Evolutionary conservation across 2,329 filamentous ascomycete species (phyloP).

Genomic region (Aspergillus sclerotialis): DNA sequence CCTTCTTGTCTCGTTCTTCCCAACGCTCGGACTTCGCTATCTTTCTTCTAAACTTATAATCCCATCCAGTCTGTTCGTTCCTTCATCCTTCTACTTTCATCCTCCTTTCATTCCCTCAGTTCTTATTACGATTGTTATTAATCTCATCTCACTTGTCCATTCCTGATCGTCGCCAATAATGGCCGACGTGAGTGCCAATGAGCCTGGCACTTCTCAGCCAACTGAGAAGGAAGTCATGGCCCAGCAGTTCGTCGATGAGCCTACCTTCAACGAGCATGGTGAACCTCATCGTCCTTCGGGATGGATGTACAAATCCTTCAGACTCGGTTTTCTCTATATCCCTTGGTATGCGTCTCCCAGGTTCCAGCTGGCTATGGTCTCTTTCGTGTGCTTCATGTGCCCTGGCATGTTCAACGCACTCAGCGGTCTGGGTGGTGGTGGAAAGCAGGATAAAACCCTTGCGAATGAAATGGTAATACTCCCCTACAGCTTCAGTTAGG

Average conservation of each 20-base stretch:
- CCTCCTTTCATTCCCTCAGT: neutral
- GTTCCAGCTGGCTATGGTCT: slow-evolving; percentile 60
- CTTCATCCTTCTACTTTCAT: neutral
- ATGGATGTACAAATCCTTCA: slow-evolving; percentile 53
- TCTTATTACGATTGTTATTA: neutral
- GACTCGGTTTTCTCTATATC: slow-evolving; percentile 43
- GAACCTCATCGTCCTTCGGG: slow-evolving; percentile 10
- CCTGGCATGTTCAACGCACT: slow-evolving; percentile 62
- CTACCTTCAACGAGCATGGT: neutral
- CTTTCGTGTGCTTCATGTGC: slow-evolving; percentile 60
- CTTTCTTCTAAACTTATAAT: neutral
- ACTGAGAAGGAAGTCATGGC: neutral
- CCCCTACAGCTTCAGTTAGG: too few relatives aligned
- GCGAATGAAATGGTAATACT: slow-evolving; percentile 44
- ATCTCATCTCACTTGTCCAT: neutral
- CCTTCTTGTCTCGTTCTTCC: neutral
- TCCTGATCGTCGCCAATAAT: neutral
- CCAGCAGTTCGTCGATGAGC: neutral
- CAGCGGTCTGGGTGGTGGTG: slow-evolving; percentile 53
- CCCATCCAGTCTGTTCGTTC: neutral
- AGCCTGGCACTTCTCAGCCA: neutral
- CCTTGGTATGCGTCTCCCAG: slow-evolving; percentile 65
- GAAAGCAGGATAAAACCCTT: slow-evolving; percentile 44
- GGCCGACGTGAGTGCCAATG: neutral
- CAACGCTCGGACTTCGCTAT: too few relatives aligned